Percentiles rank a stretch among this genome's conserved stretches.
These are phyloP conservation scores for Starmerella floris DNA, from an alignment of 805 yeast species.

Conservation along the genomic window DNA sequence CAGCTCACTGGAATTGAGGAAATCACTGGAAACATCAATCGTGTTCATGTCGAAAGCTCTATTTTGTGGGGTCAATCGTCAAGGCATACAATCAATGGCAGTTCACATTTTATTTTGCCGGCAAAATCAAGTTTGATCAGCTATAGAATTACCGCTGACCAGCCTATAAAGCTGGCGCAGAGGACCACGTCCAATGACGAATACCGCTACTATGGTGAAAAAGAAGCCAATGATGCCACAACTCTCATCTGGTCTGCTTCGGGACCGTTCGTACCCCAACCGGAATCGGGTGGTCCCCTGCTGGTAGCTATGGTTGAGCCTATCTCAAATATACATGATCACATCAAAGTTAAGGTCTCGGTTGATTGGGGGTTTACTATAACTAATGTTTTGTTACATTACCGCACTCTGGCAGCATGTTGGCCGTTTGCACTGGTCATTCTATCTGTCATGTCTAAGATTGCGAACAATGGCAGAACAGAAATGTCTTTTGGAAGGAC, in stretches of 20 bases:
- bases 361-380: slow-evolving; percentile 49
- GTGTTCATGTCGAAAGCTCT: background rate
- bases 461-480: background rate
- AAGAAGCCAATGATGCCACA: background rate
- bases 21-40: background rate
- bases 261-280: slow-evolving; percentile 20
- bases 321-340: background rate
- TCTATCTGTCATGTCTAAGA: background rate
- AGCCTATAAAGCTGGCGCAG: slow-evolving; percentile 13
- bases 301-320: slow-evolving; percentile 1
- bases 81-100: background rate
- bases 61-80: slow-evolving; percentile 5
- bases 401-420: slow-evolving; percentile 43
- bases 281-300: background rate
- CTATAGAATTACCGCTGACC: slow-evolving; percentile 5
- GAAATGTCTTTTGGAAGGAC: background rate
- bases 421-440: slow-evolving; percentile 44
- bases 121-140: slow-evolving; percentile 18
- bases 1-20: background rate
- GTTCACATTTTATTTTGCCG: slow-evolving; percentile 14
- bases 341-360: slow-evolving; percentile 1
- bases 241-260: slow-evolving; percentile 21
- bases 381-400: slow-evolving; percentile 58
- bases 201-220: slow-evolving; percentile 16
- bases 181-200: slow-evolving; percentile 14